Base-by-base conservation (phyloP, 1,284 basidiomycete species). In the Laetiporus sulphureus region DNA sequence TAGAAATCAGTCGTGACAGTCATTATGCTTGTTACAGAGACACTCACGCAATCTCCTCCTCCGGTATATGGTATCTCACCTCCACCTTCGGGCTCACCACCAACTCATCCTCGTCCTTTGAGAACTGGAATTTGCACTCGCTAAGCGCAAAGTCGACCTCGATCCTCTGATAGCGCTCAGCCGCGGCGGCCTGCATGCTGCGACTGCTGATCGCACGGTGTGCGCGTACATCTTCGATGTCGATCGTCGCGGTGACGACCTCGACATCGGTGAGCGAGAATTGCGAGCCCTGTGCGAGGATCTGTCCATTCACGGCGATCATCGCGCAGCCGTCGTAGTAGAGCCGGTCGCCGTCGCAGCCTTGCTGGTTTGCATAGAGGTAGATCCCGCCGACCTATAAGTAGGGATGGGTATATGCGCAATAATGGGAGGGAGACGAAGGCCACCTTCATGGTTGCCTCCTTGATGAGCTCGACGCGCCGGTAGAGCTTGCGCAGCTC, bases 41-140 rank as follows among this genome's bases (percentile, higher is more conserved):
- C n/a, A n/a, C n/a, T n/a, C n/a, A 94, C 91, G 95, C 94, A 49
- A 99, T 97, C 66, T 99, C 96, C 62, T 98, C 94, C 62, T 97
- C 93, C 0, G 95, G 91, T 8, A 58, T 73, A 61, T 98, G 93
- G 62, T 90, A 97, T 38, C 67, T 69, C 33, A 91, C 79, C 44
- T 83, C 71, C 13, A 75, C 64, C 4, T 62, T 64, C 39, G 63
- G 67, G 35, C 73, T 71, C 31, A 57, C 40, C 2, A 55, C 38
- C 5, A 59, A 55, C 36, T 63, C 63, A 22, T 60, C 56, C 33
- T 60, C 49, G 22, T 77, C 73, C 32, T 64, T 62, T 3, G 73
- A 65, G 40, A 78, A 74, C 37, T 82, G 79, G 32, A 86, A 85
- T 41, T 83, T 78, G 12, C 83, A 83, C 4, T 74, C 73, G 2